These are phyloP conservation scores for Centella asiatica DNA, from an alignment of 129 eudicot species.

Conservation along the genomic window DNA sequence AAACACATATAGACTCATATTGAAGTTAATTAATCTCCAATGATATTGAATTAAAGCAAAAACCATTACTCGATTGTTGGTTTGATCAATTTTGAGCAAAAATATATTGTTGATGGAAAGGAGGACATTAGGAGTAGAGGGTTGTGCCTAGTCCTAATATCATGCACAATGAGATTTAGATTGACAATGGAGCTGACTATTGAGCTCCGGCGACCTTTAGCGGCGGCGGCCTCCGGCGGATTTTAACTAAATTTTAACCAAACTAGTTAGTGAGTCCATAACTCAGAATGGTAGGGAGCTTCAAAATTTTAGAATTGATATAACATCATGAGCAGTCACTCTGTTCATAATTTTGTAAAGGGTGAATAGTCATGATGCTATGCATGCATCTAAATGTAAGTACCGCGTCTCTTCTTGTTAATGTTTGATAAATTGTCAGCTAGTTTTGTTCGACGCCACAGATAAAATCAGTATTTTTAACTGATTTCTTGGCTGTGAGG, in stretches of 20 bases:
- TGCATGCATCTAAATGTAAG: not conserved
- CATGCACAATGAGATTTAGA: conserved; percentile 75
- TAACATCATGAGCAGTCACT: conserved; percentile 91
- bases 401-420: too few relatives aligned
- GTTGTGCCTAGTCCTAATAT: conserved; percentile 68
- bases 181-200: conserved; percentile 67
- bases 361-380: conserved; percentile 12
- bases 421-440: too few relatives aligned
- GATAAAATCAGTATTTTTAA: too few relatives aligned
- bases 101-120: conserved; percentile 23
- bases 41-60: too few relatives aligned
- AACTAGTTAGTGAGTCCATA: too few relatives aligned
- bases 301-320: not conserved
- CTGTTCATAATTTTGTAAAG: conserved; percentile 41
- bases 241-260: not conserved
- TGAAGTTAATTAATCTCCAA: too few relatives aligned
- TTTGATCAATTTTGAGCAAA: conserved; percentile 10
- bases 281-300: not conserved
- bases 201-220: conserved; percentile 4
- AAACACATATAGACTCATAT: too few relatives aligned
- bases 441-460: too few relatives aligned
- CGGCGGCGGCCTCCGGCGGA: not conserved
- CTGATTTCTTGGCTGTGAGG: too few relatives aligned
- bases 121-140: conserved; percentile 81
- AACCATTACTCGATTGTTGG: too few relatives aligned